These are phyloP conservation scores for Cyphellophora attinorum DNA, from an alignment of 2,329 filamentous ascomycete genomes.

Conservation along the genomic window DNA sequence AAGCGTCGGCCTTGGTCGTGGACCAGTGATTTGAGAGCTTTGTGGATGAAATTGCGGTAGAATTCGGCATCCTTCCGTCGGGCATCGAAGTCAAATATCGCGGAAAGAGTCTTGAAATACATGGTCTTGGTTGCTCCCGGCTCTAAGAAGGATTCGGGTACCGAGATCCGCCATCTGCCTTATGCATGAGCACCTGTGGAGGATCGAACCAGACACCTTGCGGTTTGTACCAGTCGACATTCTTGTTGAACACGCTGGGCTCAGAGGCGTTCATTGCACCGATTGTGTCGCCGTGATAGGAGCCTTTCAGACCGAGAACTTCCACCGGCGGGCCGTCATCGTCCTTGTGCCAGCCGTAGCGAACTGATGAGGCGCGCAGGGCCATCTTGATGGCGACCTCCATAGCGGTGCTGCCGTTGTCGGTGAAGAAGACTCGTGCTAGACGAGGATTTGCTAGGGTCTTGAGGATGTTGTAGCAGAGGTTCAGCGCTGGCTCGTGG, in stretches of 20 bases:
- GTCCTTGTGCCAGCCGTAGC: slow-evolving; percentile 53
- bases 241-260: slow-evolving; percentile 67
- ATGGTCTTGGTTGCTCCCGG: slow-evolving; percentile 21
- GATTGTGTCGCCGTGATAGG: slow-evolving; percentile 82
- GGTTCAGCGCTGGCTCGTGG: slow-evolving; percentile 64
- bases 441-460: slow-evolving; percentile 56
- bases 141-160: slow-evolving; percentile 6
- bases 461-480: slow-evolving; percentile 56
- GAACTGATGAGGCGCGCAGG: slow-evolving; percentile 55
- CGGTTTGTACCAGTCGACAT: slow-evolving; percentile 77
- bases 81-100: slow-evolving; percentile 51
- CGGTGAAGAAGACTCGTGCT: slow-evolving; percentile 67
- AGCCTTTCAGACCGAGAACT: slow-evolving; percentile 66
- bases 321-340: slow-evolving; percentile 48
- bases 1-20: slow-evolving; percentile 53
- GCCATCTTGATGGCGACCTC: slow-evolving; percentile 84
- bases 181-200: slow-evolving; percentile 57
- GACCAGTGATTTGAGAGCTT: slow-evolving; percentile 44
- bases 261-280: slow-evolving; percentile 81
- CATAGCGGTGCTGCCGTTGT: slow-evolving; percentile 74
- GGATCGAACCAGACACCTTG: slow-evolving; percentile 75
- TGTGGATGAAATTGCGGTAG: slow-evolving; percentile 53
- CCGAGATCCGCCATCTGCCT: slow-evolving; percentile 49
- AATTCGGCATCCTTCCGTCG: slow-evolving; percentile 38
- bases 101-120: slow-evolving; percentile 38